Percentiles rank a stretch among this genome's conserved stretches.
These are phyloP conservation scores for Spinacia oleracea DNA, from an alignment of 179 eudicot species.

Conservation along the genomic window DNA sequence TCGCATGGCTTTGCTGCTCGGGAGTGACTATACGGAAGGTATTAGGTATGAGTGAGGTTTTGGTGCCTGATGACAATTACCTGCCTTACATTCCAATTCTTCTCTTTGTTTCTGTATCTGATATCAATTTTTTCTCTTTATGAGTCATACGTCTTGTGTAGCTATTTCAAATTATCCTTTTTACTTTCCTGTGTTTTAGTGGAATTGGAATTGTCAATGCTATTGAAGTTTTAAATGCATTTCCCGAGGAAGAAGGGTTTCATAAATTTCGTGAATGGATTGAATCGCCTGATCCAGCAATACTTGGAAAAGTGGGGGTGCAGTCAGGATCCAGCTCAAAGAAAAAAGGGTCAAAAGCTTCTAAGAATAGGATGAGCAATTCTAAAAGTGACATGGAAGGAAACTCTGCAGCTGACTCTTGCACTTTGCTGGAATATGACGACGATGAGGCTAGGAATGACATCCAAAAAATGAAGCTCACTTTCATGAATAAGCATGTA, in stretches of 20 bases:
- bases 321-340: conserved; percentile 41
- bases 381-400: conserved; percentile 37
- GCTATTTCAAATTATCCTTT: neutral
- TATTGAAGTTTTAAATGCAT: conserved; percentile 94
- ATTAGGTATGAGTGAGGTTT: conserved; percentile 53
- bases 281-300: conserved; percentile 95
- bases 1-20: conserved; percentile 90
- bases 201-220: conserved; percentile 99
- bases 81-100: neutral
- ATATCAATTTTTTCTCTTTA: neutral
- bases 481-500: conserved; percentile 96
- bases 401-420: conserved; percentile 30
- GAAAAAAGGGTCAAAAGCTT: conserved; percentile 46
- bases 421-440: conserved; percentile 27
- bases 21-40: conserved; percentile 99
- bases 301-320: conserved; percentile 62
- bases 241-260: conserved; percentile 88
- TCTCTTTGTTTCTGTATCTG: neutral
- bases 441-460: conserved; percentile 32
- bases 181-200: conserved; percentile 35
- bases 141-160: neutral
- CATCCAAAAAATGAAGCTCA: conserved; percentile 38
- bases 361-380: conserved; percentile 22
- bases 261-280: conserved; percentile 84
- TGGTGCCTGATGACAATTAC: conserved; percentile 2